These are phyloP conservation scores for Melaleuca alternifolia DNA, from an alignment of 345 rosid species.

Conservation along the genomic window DNA sequence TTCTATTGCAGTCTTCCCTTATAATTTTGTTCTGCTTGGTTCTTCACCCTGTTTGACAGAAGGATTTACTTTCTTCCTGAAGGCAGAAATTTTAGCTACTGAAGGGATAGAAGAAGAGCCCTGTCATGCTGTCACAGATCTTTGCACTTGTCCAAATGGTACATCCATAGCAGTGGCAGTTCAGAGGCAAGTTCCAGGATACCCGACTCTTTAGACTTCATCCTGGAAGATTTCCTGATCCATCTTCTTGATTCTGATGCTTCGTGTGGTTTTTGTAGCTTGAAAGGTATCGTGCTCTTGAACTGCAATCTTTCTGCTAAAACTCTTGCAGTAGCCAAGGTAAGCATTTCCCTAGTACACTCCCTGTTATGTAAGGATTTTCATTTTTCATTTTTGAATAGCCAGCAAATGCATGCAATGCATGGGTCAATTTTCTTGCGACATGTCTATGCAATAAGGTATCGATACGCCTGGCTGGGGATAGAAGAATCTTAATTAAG, in stretches of 20 bases:
- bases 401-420: not conserved
- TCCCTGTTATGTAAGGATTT: not conserved
- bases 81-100: slow-evolving; percentile 42
- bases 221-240: not conserved
- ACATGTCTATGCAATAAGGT: not conserved
- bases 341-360: slow-evolving; percentile 6
- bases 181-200: slow-evolving; percentile 46
- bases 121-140: slow-evolving; percentile 44
- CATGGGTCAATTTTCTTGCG: not conserved
- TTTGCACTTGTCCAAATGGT: slow-evolving; percentile 42
- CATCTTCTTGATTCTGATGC: not conserved
- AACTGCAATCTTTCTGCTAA: slow-evolving; percentile 41
- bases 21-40: not conserved
- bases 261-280: slow-evolving; percentile 25
- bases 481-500: not conserved
- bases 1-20: not conserved
- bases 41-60: not conserved
- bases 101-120: slow-evolving; percentile 28
- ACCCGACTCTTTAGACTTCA: not conserved
- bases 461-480: not conserved
- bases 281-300: slow-evolving; percentile 69
- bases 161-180: slow-evolving; percentile 57
- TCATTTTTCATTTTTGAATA: not conserved
- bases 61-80: slow-evolving; percentile 20
- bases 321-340: slow-evolving; percentile 54